Evolutionary conservation across 805 yeast genomes (phyloP).

Genomic region (Saturnispora zaruensis): DNA sequence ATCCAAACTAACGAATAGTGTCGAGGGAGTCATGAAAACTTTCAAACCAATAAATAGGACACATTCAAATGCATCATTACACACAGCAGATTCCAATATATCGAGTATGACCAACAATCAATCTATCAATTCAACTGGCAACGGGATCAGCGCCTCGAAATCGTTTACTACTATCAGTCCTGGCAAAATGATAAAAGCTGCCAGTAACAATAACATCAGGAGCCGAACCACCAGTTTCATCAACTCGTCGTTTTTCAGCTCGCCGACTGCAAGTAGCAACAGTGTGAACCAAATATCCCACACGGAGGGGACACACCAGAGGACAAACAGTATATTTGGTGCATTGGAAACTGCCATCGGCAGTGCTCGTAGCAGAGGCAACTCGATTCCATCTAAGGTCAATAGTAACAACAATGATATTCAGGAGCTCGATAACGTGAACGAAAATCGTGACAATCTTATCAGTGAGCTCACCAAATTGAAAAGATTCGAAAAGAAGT

Average conservation of each 20-base stretch:
- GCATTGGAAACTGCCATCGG: conserved; percentile 29
- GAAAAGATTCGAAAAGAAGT: conserved; percentile 19
- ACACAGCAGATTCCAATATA: conserved; percentile 10
- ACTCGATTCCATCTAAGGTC: conserved; percentile 10
- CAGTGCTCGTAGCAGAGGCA: conserved; percentile 27
- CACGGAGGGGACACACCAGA: neutral
- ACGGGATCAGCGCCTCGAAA: neutral
- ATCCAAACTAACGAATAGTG: conserved; percentile 24
- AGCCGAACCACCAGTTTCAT: conserved; percentile 29
- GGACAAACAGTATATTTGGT: conserved; percentile 15
- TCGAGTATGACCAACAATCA: neutral
- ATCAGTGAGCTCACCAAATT: conserved; percentile 4
- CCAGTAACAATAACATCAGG: conserved; percentile 15
- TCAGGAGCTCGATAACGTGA: conserved; percentile 11
- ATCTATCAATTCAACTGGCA: neutral
- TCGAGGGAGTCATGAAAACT: conserved; percentile 30
- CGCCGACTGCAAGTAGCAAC: conserved; percentile 4
- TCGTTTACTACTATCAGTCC: conserved; percentile 2
- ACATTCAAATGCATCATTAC: conserved; percentile 27
- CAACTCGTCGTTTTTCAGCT: conserved; percentile 18
- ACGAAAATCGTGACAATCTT: neutral
- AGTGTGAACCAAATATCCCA: neutral
- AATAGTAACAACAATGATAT: neutral
- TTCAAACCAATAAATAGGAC: conserved; percentile 28
- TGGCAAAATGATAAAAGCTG: neutral